These are phyloP conservation scores for Beauveria sp. DNA, from an alignment of 2,329 filamentous ascomycete genomes.

Conservation along the genomic window DNA sequence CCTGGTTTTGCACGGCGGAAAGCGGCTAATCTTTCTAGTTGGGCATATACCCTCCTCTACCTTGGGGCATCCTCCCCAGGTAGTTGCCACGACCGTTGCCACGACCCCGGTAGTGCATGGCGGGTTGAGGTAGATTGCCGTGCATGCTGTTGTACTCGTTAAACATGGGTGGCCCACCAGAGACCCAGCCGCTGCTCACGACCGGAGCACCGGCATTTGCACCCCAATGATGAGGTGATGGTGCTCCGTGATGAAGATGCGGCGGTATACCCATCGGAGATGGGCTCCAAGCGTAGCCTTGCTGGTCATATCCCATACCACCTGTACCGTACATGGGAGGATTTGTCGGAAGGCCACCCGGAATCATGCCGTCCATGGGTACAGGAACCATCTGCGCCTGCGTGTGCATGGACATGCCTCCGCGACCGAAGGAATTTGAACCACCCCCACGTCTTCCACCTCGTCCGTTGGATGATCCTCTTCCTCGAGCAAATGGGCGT, in stretches of 20 bases:
- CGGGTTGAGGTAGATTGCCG: neutral
- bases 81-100: neutral
- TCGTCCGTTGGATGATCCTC: slow-evolving; percentile 14
- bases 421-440: slow-evolving; percentile 9
- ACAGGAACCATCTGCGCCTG: neutral
- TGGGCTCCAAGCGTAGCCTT: neutral
- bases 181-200: slow-evolving; percentile 7
- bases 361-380: neutral
- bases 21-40: neutral
- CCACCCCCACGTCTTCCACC: slow-evolving; percentile 14
- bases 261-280: slow-evolving; percentile 2
- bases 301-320: slow-evolving; percentile 3
- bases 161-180: neutral
- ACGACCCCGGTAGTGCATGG: neutral
- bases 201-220: neutral
- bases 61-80: neutral
- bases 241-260: neutral
- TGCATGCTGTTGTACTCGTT: neutral
- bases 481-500: slow-evolving; percentile 18
- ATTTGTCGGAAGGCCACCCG: neutral
- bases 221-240: slow-evolving; percentile 1
- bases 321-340: slow-evolving; percentile 3
- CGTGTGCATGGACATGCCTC: slow-evolving; percentile 2
- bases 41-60: neutral
- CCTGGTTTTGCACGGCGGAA: neutral